Evolutionary conservation across 1,139 yeast species (phyloP).

Genomic region (Geotrichum aggregatum): DNA sequence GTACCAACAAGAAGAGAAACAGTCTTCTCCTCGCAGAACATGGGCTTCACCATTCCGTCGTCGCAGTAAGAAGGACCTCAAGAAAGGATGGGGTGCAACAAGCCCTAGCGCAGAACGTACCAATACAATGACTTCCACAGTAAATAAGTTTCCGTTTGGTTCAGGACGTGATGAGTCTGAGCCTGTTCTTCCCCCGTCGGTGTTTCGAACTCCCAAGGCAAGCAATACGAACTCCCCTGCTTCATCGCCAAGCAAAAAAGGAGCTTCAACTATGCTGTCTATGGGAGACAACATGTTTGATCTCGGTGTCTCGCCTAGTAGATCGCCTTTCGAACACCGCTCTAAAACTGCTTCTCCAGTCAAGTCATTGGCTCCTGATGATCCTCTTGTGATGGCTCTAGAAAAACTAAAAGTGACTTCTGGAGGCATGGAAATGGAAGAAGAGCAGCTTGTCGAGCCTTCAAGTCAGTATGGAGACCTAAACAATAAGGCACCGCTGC

Average conservation of each 20-base stretch:
- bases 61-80: constrained; percentile 33
- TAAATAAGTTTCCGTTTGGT: constrained; percentile 1
- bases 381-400: constrained; percentile 54
- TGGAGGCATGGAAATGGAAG: constrained; percentile 2
- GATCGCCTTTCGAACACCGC: constrained; percentile 24
- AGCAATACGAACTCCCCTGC: constrained; percentile 28
- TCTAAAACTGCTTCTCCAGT: constrained; percentile 28
- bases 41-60: constrained; percentile 44
- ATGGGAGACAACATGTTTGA: constrained; percentile 37
- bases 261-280: constrained; percentile 17
- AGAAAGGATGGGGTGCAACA: constrained; percentile 29
- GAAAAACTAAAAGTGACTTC: constrained; percentile 54
- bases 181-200: background rate
- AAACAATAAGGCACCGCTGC: constrained; percentile 16
- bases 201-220: background rate
- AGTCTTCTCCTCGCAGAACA: constrained; percentile 27
- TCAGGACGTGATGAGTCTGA: background rate
- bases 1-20: constrained; percentile 11
- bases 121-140: constrained; percentile 8
- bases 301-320: constrained; percentile 30
- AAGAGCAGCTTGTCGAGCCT: constrained; percentile 1
- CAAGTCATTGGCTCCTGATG: constrained; percentile 35
- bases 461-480: constrained; percentile 19
- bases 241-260: constrained; percentile 9
- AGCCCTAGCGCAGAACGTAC: constrained; percentile 17